Percentiles rank a stretch among this genome's conserved stretches.
Evolutionary conservation across 371 early-diverging fungal genomes (phyloP).

Genomic region (Mortierella sp.): DNA sequence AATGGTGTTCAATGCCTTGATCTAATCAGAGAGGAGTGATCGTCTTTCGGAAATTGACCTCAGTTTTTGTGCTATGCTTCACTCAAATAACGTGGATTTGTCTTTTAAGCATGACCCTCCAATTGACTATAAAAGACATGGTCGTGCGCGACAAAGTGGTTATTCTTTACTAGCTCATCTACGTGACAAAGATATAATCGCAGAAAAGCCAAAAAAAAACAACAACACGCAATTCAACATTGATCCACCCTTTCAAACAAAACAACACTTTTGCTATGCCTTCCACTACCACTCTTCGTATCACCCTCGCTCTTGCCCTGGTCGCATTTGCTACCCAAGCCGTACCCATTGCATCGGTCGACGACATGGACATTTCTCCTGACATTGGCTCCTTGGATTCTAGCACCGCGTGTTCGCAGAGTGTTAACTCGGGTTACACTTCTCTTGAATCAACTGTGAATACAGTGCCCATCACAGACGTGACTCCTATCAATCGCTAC

Average conservation of each 20-base stretch:
- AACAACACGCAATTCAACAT: too few species aligned
- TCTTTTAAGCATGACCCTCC: too few species aligned
- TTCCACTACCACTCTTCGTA: conserved; percentile 14
- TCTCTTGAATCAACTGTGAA: conserved; percentile 29
- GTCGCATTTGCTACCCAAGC: conserved; percentile 26
- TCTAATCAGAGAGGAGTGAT: conserved; percentile 4
- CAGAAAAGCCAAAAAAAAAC: too few species aligned
- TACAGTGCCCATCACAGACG: conserved; percentile 31
- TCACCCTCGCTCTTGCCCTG: conserved; percentile 29
- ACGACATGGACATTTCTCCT: not conserved
- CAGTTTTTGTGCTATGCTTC: too few species aligned
- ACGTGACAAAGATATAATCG: too few species aligned
- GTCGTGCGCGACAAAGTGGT: too few species aligned
- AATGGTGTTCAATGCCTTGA: not conserved
- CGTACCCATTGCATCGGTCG: conserved; percentile 14
- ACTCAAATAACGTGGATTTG: too few species aligned
- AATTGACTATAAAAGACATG: too few species aligned
- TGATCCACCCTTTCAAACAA: not conserved
- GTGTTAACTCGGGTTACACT: conserved; percentile 34
- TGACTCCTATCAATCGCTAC: conserved; percentile 44
- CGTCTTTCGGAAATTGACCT: conserved; percentile 27
- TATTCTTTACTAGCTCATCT: too few species aligned
- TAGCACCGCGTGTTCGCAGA: conserved; percentile 19
- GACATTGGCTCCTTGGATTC: not conserved
- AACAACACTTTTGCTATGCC: conserved; percentile 9